Evolutionary conservation across 2,329 filamentous ascomycete species (phyloP), one percentile per base, ranked within the genome.

Genomic region (Exophiala oligosperma): DNA sequence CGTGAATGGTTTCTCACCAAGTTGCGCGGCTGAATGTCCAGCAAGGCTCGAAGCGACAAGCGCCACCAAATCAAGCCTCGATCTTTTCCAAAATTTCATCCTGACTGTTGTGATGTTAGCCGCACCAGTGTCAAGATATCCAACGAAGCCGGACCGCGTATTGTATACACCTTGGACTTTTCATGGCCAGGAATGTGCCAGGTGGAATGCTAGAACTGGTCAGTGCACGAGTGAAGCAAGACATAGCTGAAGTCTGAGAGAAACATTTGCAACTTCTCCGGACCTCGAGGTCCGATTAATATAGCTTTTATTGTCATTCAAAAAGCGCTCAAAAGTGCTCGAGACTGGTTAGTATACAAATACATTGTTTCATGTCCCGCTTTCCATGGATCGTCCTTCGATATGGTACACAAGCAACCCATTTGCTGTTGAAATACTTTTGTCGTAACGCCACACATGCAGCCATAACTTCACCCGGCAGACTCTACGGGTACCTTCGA

Each of bases 381-480:
- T 52, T 54, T 55, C 35, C 21, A 40, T 54, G 35, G 26, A 52
- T 51, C n/a, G 47, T 51, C 49, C 17, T 51, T 52, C 23, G 12
- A 56, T 60, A 50, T 57, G 38, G 57, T 62, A 60, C 56, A 60
- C 37, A 62, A 32, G 44, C 24, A 47, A 38, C 28, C 50, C 21
- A 49, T 29, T 32, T 41, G 44, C 28, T 57, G 26, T 17, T 44
- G 41, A 56, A 51, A 57, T 26, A n/a, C 40, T 23, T 11, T 50
- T 29, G 29, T 38, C 26, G 54, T 32, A 43, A 59, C 56, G 52
- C 60, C 52, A 23, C 37, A 38, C 24, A 59, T 54, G 50, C 50
- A 43, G 40, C 46, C 43, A 37, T 49, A 17, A 26, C 35, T 47
- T 47, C 29, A 21, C 50, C 57, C 49, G 41, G 57, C 35, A 57